Evolutionary conservation across 2,329 filamentous ascomycete genomes (phyloP).

Genomic region (Metarhizium guizhouense): DNA sequence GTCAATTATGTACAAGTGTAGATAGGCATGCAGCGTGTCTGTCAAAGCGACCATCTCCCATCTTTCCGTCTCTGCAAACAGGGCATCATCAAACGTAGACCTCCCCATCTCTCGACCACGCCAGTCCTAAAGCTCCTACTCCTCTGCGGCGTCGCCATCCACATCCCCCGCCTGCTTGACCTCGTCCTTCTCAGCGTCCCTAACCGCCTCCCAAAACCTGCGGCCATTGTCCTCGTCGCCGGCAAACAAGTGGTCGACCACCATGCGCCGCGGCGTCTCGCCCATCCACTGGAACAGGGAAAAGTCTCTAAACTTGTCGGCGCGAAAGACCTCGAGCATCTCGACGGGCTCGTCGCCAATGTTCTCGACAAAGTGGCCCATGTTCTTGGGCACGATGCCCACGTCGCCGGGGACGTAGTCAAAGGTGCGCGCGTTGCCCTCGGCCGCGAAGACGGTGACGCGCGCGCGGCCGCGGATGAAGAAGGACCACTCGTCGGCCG

Average conservation of each 20-base stretch:
- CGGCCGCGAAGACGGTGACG: slow-evolving; percentile 64
- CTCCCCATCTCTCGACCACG: too few relatives aligned
- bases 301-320: slow-evolving; percentile 64
- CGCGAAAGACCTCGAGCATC: slow-evolving; percentile 67
- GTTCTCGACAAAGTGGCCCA: slow-evolving; percentile 78
- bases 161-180: slow-evolving; percentile 19
- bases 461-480: slow-evolving; percentile 65
- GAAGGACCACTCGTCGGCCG: slow-evolving; percentile 73
- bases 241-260: slow-evolving; percentile 57
- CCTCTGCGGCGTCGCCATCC: background rate
- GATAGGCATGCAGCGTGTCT: too few relatives aligned
- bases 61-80: too few relatives aligned
- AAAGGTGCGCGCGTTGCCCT: slow-evolving; percentile 63
- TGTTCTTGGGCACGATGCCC: slow-evolving; percentile 67
- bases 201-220: slow-evolving; percentile 53
- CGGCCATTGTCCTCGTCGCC: slow-evolving; percentile 51
- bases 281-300: slow-evolving; percentile 69
- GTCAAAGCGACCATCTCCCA: too few relatives aligned
- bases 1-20: too few relatives aligned
- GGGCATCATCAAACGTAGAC: too few relatives aligned
- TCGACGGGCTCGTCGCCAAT: slow-evolving; percentile 67
- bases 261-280: slow-evolving; percentile 58
- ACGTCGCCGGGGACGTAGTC: slow-evolving; percentile 69
- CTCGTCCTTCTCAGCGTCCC: slow-evolving; percentile 52
- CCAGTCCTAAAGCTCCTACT: background rate